These are phyloP conservation scores for Sporothrix brunneoviolacea DNA, from an alignment of 2,329 filamentous ascomycete species.

Conservation along the genomic window DNA sequence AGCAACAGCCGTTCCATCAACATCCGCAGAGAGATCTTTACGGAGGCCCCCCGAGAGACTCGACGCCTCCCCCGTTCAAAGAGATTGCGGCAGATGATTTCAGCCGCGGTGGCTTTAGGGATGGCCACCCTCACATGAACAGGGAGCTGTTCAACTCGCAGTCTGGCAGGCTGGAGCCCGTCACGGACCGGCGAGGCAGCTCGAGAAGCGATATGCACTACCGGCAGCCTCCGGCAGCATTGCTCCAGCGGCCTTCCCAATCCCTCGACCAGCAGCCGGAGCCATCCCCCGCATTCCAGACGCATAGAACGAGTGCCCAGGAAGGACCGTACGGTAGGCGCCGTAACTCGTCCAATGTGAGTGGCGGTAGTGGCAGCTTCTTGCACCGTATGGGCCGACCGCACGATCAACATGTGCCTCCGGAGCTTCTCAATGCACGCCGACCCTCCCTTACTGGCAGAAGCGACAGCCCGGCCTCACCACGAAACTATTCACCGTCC, in stretches of 20 bases:
- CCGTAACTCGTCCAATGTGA: constrained; percentile 85
- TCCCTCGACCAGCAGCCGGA: constrained; percentile 59
- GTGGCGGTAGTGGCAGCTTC: constrained; percentile 70
- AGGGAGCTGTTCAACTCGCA: constrained; percentile 92
- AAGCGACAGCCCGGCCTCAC: constrained; percentile 45
- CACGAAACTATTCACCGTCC: constrained; percentile 36
- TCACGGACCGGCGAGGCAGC: constrained; percentile 67
- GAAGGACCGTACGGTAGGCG: constrained; percentile 66
- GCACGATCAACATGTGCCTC: constrained; percentile 34
- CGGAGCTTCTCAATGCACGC: constrained; percentile 38
- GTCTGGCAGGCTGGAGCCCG: constrained; percentile 87
- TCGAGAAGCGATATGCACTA: constrained; percentile 59
- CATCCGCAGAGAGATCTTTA: constrained; percentile 47
- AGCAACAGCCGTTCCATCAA: constrained; percentile 6
- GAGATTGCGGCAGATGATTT: constrained; percentile 95
- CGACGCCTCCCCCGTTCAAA: constrained; percentile 48
- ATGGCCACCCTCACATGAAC: constrained; percentile 54
- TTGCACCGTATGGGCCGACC: constrained; percentile 49
- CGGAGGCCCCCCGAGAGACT: constrained; percentile 22
- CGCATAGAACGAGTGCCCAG: constrained; percentile 58
- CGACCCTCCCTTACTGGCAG: constrained; percentile 44
- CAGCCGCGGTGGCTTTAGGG: constrained; percentile 73
- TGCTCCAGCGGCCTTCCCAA: constrained; percentile 67
- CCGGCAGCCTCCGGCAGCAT: constrained; percentile 56
- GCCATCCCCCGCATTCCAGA: constrained; percentile 81